Evolutionary conservation across 2,329 filamentous ascomycete genomes (phyloP).

Genomic region (Capronia epimyces): DNA sequence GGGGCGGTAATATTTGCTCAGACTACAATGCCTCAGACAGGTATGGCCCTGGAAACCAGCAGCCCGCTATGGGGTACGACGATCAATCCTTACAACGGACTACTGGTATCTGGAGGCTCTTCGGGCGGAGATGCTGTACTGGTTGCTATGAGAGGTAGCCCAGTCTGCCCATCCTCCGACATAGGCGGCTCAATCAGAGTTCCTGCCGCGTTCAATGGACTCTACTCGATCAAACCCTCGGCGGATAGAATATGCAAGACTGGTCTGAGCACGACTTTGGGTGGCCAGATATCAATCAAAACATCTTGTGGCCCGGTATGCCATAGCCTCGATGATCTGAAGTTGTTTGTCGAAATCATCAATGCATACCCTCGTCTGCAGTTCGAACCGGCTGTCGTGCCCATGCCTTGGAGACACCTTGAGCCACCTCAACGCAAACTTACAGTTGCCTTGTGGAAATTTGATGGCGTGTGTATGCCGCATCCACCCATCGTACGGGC

Average conservation of each 20-base stretch:
- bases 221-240: constrained; percentile 41
- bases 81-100: constrained; percentile 50
- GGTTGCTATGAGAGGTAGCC: constrained; percentile 47
- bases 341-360: constrained; percentile 41
- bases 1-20: constrained; percentile 33
- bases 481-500: constrained; percentile 58
- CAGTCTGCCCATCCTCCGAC: constrained; percentile 40
- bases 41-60: constrained; percentile 33
- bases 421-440: constrained; percentile 33
- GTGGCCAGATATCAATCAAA: constrained; percentile 36
- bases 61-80: constrained; percentile 39
- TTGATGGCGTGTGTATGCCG: constrained; percentile 59
- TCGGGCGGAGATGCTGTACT: constrained; percentile 55
- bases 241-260: constrained; percentile 36
- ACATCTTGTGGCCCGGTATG: constrained; percentile 51
- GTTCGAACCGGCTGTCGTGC: constrained; percentile 47
- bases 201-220: constrained; percentile 39
- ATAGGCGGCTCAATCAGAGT: constrained; percentile 43
- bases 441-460: constrained; percentile 58
- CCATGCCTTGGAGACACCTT: constrained; percentile 47
- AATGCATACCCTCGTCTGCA: constrained; percentile 47
- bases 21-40: constrained; percentile 32
- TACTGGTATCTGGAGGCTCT: constrained; percentile 49
- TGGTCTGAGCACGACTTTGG: constrained; percentile 14
- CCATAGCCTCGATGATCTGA: constrained; percentile 47